Evolutionary conservation across 805 yeast genomes (phyloP), one percentile per base, ranked within the genome.

Genomic region (Candida yuanshanica): DNA sequence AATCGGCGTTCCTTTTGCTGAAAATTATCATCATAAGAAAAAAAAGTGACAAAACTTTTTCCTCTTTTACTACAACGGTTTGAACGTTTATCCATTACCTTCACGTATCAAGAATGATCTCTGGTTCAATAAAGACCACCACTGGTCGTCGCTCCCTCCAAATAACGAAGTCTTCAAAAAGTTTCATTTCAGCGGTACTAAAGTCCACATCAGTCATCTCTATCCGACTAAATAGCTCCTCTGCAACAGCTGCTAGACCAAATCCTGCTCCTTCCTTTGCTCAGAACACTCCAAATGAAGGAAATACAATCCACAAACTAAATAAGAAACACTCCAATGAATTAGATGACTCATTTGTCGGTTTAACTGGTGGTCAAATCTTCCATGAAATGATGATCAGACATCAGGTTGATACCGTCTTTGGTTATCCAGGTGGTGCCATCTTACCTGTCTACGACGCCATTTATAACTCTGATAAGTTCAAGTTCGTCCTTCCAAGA

Each of bases 361-460:
- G 99, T 14, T 75, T 89, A 54, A 83, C 96, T n/a, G 99, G 99
- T 49, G 99, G 99, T 53, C 93, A 93, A 68, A 90, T 93, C 48
- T 93, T 93, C 71, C 97, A 91, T 64, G 98, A 91, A 66, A 93
- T 93, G 98, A 93, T 93, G 98, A 72, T 80, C 48, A 79, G 97
- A 63, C 96, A 93, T 63, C 77, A 86, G 41, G 99, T 93, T 43
- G 97, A 93, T 64, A 88, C 96, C 45, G 79, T 93, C 36, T 93
- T 91, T 63, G 99, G 99, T 33, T 93, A 93, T 69, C 95, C 99
- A 41, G 99, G 99, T 58, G 99, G 99, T 63, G 99, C 99, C 52
- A 93, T 93, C 58, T 74, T 93, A 56, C 98, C 99, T 12, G 99
- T 93, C 20, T 93, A 84, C 60, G 99, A 93, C 62, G 98, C 98